These are phyloP conservation scores for Excoecaria cochinchinensis DNA, from an alignment of 345 rosid species.

Conservation along the genomic window DNA sequence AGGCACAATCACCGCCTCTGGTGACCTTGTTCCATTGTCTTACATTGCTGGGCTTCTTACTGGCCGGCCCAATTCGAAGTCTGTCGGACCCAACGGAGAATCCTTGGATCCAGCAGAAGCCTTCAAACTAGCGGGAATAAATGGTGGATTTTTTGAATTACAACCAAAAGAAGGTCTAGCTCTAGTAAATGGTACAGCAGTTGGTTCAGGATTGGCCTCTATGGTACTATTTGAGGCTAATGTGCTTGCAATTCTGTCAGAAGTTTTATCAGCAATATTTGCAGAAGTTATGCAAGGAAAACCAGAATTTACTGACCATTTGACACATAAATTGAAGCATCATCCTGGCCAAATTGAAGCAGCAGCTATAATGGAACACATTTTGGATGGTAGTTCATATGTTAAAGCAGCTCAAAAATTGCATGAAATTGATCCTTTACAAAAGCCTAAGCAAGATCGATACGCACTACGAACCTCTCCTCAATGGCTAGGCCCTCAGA, in stretches of 20 bases:
- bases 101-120: constrained; percentile 17
- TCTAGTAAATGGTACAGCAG: constrained; percentile 33
- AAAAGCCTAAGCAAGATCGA: constrained; percentile 36
- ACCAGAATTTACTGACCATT: constrained; percentile 32
- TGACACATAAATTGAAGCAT: constrained; percentile 37
- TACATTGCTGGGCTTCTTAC: constrained; percentile 28
- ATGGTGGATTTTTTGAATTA: constrained; percentile 29
- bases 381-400: constrained; percentile 31
- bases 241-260: constrained; percentile 25
- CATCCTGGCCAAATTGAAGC: constrained; percentile 41
- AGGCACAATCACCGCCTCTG: constrained; percentile 26
- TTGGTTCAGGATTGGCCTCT: constrained; percentile 32
- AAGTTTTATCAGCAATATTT: constrained; percentile 33
- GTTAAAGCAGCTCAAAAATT: constrained; percentile 29
- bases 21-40: constrained; percentile 26
- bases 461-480: constrained; percentile 35
- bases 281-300: constrained; percentile 37
- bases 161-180: constrained; percentile 36
- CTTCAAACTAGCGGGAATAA: constrained; percentile 19
- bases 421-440: constrained; percentile 29
- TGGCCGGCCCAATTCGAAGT: constrained; percentile 29
- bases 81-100: constrained; percentile 17
- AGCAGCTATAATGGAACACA: constrained; percentile 39
- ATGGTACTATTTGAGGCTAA: constrained; percentile 34
- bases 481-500: constrained; percentile 36